Percentiles rank a stretch among this genome's conserved stretches.
Evolutionary conservation across 1,139 yeast species (phyloP).

Genomic region (Yamadazyma jaroonii): DNA sequence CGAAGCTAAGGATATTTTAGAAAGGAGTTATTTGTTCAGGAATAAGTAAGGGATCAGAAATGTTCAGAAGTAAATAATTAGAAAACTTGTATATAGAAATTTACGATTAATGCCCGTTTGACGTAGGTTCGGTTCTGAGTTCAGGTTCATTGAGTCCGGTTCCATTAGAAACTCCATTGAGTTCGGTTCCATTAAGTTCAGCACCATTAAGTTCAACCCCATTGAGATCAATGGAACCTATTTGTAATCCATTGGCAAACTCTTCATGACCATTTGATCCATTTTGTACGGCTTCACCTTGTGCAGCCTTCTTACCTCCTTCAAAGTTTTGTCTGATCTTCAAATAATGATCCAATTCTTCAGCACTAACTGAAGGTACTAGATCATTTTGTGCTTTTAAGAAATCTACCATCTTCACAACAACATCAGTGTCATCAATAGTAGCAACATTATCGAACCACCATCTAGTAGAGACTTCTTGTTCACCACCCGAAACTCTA

Average conservation of each 20-base stretch:
- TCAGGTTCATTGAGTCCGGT: slow-evolving; percentile 1
- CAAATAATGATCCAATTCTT: slow-evolving; percentile 80
- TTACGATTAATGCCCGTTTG: background rate
- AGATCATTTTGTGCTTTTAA: slow-evolving; percentile 67
- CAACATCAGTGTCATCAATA: slow-evolving; percentile 62
- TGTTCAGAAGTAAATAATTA: background rate
- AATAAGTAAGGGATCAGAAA: slow-evolving; percentile 2
- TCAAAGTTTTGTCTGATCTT: slow-evolving; percentile 78
- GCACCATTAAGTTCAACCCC: no score
- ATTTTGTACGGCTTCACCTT: background rate
- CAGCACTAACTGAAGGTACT: slow-evolving; percentile 83
- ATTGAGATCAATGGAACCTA: background rate
- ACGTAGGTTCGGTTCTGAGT: background rate
- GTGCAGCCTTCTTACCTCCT: slow-evolving; percentile 33
- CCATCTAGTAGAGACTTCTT: slow-evolving; percentile 64
- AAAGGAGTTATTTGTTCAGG: slow-evolving; percentile 47
- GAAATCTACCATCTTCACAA: slow-evolving; percentile 72
- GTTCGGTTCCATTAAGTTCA: no score
- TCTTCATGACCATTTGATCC: no score
- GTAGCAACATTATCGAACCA: slow-evolving; percentile 90
- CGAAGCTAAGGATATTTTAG: slow-evolving; percentile 68
- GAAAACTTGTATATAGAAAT: slow-evolving; percentile 1
- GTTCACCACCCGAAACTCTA: slow-evolving; percentile 24
- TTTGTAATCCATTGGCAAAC: background rate
- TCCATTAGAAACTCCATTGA: no score